Percentiles rank a stretch among this genome's conserved stretches.
Evolutionary conservation across 305 asterid species (phyloP).

Genomic region (Fraxinus xanthoxyloides): DNA sequence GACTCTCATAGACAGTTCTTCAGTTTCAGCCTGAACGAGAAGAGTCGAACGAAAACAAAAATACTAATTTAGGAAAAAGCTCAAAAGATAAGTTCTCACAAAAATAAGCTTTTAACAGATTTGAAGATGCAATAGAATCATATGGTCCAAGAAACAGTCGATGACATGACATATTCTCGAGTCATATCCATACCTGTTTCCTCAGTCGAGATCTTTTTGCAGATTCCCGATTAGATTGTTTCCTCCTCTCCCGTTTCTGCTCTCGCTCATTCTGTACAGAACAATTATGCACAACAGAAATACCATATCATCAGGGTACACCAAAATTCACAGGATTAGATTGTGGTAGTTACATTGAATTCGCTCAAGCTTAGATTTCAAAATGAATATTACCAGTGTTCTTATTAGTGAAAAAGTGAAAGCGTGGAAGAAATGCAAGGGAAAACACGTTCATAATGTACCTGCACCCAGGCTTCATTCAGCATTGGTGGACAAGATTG

Average conservation of each 20-base stretch:
- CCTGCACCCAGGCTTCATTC: slow-evolving; percentile 68
- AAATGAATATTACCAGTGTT: not conserved
- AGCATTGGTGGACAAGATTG: slow-evolving; percentile 36
- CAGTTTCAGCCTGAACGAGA: slow-evolving; percentile 72
- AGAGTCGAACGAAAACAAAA: not conserved
- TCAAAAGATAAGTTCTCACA: not conserved
- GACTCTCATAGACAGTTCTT: slow-evolving; percentile 75
- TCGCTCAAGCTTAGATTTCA: not conserved
- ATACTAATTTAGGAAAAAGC: not conserved
- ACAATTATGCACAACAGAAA: not conserved
- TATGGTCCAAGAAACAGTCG: not conserved
- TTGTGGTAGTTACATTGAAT: not conserved
- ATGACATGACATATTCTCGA: not conserved
- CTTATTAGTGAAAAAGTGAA: not conserved
- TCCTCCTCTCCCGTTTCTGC: slow-evolving; percentile 88
- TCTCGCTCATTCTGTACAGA: slow-evolving; percentile 75
- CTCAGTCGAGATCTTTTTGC: slow-evolving; percentile 95
- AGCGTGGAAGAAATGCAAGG: not conserved
- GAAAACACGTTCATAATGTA: slow-evolving; percentile 21
- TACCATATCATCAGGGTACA: slow-evolving; percentile 5
- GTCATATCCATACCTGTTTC: slow-evolving; percentile 64
- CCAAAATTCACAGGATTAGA: not conserved
- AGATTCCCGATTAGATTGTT: slow-evolving; percentile 96
- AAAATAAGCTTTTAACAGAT: not conserved
- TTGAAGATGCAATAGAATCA: not conserved